A percentile compares a stretch with the other conserved stretches of the same genome.
These are phyloP conservation scores for Penicillium verhagenii DNA, from an alignment of 495 filamentous ascomycete species.

Conservation along the genomic window DNA sequence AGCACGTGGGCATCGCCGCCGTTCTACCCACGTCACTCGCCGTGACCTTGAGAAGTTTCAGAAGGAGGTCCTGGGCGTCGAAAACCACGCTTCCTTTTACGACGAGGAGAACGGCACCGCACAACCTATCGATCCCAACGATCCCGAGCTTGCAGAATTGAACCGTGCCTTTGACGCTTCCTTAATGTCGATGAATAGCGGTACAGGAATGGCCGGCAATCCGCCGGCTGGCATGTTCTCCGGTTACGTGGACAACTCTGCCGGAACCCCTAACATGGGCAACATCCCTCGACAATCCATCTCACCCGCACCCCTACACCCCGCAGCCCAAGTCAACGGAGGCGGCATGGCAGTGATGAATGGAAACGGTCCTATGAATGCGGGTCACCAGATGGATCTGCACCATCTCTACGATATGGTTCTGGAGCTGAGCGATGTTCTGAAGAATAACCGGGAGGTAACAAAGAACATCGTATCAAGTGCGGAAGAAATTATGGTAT, in stretches of 20 bases:
- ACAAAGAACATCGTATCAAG: conserved; percentile 72
- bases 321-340: conserved; percentile 51
- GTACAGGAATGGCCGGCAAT: conserved; percentile 31
- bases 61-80: conserved; percentile 41
- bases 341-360: conserved; percentile 59
- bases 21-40: conserved; percentile 46
- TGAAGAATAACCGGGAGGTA: conserved; percentile 74
- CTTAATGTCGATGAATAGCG: conserved; percentile 38
- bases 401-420: conserved; percentile 84
- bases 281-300: conserved; percentile 39
- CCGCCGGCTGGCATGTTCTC: conserved; percentile 33
- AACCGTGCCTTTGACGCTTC: conserved; percentile 39
- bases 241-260: conserved; percentile 32
- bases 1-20: conserved; percentile 47
- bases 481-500: conserved; percentile 59
- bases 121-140: conserved; percentile 27
- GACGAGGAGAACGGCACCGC: conserved; percentile 34
- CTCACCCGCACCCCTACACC: conserved; percentile 34
- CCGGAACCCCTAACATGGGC: conserved; percentile 32
- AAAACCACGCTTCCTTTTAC: conserved; percentile 30
- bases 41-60: conserved; percentile 47
- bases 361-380: conserved; percentile 61
- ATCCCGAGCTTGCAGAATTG: conserved; percentile 35
- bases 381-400: conserved; percentile 84
- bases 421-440: conserved; percentile 71